A percentile compares a stretch with the other conserved stretches of the same genome.
Conservation (phyloP, 441 rosid species). For the Erysimum pusillum region DNA sequence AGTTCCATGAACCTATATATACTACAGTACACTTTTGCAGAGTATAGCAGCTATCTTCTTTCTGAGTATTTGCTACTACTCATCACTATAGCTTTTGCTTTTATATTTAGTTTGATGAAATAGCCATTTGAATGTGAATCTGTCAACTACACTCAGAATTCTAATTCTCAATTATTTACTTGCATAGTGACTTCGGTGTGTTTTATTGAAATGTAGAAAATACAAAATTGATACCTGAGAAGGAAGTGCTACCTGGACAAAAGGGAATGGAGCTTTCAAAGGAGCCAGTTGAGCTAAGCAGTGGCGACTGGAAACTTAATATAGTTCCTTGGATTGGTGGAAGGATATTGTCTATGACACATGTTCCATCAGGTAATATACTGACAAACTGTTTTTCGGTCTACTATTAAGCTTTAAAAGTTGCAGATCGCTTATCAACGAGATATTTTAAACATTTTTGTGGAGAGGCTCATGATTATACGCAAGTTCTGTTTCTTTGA, state of each 20-base stretch:
- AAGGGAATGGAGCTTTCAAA: constrained; percentile 76
- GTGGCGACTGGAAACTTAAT: constrained; percentile 77
- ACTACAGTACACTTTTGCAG: background rate
- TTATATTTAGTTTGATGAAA: background rate
- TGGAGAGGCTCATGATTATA: background rate
- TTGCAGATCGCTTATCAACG: constrained; percentile 2
- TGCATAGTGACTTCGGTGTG: constrained; percentile 14
- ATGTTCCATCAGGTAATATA: constrained; percentile 82
- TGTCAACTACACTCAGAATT: background rate
- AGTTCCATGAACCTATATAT: background rate
- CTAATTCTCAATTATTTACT: background rate
- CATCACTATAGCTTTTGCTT: constrained; percentile 5
- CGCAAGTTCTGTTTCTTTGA: background rate
- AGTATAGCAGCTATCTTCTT: constrained; percentile 4
- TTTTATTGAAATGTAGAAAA: constrained; percentile 60
- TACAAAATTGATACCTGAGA: constrained; percentile 66
- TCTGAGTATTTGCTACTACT: constrained; percentile 13
- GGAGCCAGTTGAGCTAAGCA: constrained; percentile 71
- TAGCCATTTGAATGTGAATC: background rate
- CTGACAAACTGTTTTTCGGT: background rate
- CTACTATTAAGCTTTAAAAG: constrained; percentile 6
- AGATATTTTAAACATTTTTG: background rate
- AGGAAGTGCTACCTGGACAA: constrained; percentile 64
- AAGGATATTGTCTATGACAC: constrained; percentile 90
- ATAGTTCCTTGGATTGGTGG: constrained; percentile 98